Conservation (phyloP, 805 yeast species). For the Spathaspora passalidarum region DNA sequence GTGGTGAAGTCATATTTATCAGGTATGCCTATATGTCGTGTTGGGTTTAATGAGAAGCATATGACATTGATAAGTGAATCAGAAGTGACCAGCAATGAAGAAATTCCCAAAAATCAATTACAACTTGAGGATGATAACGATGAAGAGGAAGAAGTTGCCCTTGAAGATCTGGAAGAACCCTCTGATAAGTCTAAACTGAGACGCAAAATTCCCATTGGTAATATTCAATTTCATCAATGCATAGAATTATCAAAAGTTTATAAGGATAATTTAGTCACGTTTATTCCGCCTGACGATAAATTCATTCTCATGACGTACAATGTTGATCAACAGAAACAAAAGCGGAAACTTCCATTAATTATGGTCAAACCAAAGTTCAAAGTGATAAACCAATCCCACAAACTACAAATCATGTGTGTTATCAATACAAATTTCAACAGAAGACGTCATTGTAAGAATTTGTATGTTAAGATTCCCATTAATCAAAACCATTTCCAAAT, state of each 20-base stretch:
- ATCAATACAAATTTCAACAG: conserved; percentile 34
- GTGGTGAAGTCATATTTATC: conserved; percentile 37
- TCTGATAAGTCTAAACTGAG: neutral
- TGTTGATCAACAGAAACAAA: conserved; percentile 40
- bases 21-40: conserved; percentile 42
- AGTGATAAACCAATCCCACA: conserved; percentile 16
- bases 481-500: conserved; percentile 30
- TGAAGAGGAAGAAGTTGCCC: conserved; percentile 7
- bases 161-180: conserved; percentile 4
- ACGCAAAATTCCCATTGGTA: conserved; percentile 29
- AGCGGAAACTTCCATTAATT: conserved; percentile 40
- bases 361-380: conserved; percentile 38
- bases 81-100: conserved; percentile 2
- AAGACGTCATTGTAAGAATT: conserved; percentile 29
- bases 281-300: conserved; percentile 78
- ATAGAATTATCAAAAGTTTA: conserved; percentile 74
- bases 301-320: conserved; percentile 37
- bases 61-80: conserved; percentile 28
- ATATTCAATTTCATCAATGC: conserved; percentile 56
- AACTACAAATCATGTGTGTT: conserved; percentile 33
- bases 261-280: conserved; percentile 61
- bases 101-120: conserved; percentile 12
- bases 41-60: conserved; percentile 39
- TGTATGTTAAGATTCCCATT: conserved; percentile 31
- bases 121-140: conserved; percentile 6